Evolutionary conservation across 176 grass and related monocot species (phyloP).

Genomic region (Phoenix dactylifera): DNA sequence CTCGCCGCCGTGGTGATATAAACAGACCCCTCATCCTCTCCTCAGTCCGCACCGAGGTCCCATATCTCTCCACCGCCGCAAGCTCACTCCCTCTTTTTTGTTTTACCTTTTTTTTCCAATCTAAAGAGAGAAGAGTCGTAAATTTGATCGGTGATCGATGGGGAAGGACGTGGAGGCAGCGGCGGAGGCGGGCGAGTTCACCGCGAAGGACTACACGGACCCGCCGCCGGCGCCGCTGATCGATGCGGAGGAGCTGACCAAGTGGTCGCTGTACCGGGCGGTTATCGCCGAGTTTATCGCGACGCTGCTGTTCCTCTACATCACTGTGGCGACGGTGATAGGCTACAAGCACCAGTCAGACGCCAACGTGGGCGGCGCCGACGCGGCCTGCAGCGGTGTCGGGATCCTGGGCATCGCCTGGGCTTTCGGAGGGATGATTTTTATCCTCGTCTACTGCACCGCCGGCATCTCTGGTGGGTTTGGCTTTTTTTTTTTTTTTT

Average conservation of each 20-base stretch:
- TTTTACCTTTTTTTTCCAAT: background rate
- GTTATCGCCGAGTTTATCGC: slow-evolving; percentile 89
- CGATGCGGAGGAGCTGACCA: slow-evolving; percentile 62
- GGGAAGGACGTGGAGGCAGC: slow-evolving; percentile 65
- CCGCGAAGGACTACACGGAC: slow-evolving; percentile 70
- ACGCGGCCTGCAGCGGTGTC: slow-evolving; percentile 68
- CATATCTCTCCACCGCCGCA: no score
- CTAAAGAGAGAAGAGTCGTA: background rate
- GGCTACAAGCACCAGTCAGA: slow-evolving; percentile 86
- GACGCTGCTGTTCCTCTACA: slow-evolving; percentile 78
- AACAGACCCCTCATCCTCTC: no score
- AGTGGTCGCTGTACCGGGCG: slow-evolving; percentile 84
- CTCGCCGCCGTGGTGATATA: no score
- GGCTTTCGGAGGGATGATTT: slow-evolving; percentile 99
- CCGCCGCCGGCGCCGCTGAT: slow-evolving; percentile 64
- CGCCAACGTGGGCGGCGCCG: slow-evolving; percentile 16
- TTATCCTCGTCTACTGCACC: slow-evolving; percentile 98
- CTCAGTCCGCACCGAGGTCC: no score
- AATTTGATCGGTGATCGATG: slow-evolving; percentile 35
- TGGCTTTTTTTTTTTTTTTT: background rate
- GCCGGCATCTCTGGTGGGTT: slow-evolving; percentile 67
- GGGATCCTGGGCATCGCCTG: slow-evolving; percentile 90
- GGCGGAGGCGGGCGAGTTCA: slow-evolving; percentile 32
- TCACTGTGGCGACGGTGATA: slow-evolving; percentile 77
- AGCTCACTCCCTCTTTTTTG: no score